Evolutionary conservation across 208 protist genomes (phyloP), one percentile per base, ranked within the genome.

Genomic region (Leishmania guyanensis): DNA sequence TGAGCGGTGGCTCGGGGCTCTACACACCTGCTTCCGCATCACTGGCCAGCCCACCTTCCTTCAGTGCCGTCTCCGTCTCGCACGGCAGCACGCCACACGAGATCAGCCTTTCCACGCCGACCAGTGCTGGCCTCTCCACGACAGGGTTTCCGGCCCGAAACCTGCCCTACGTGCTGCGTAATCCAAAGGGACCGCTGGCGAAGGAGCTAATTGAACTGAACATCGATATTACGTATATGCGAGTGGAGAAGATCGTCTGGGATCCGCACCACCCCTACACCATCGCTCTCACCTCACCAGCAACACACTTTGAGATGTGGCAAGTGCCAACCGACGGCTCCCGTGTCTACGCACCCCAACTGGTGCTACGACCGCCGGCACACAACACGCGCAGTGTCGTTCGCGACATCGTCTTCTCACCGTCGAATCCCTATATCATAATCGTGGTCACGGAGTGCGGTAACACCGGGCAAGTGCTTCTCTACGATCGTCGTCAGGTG

Each of bases 231-330:
- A 88, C 86, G 16, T 88, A 91, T 66, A 78, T 88, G 75, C 86
- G 80, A 22, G 90, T 96, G 66, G 89, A 95, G 73, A 91, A 91
- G 54, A 94, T 97, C 56, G 90, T 89, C 26, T 97, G 94, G 93
- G 94, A 97, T 77, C 90, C 91, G 68, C 92, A 97, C 78, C 88
- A 93, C 53, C 85, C 89, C 36, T 95, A 97, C 85, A 96, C 93
- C n/a, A 87, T 97, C n/a, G 92, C 92, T 5, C 88, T 96, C 29
- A 93, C 84, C 51, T 93, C 90, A 14, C 75, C 87, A 0, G 77
- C 83, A 16, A 96, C 90, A 17, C 86, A 94, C 81, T 97, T 97
- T 84, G 93, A 97, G 84, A 75, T 97, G 54, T 96, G 94, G 92
- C 82, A 86, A 39, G 89, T 97, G 51, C 91, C 90, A 16, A 86